Conservation (phyloP, 345 rosid species). For the Reutealis trisperma region DNA sequence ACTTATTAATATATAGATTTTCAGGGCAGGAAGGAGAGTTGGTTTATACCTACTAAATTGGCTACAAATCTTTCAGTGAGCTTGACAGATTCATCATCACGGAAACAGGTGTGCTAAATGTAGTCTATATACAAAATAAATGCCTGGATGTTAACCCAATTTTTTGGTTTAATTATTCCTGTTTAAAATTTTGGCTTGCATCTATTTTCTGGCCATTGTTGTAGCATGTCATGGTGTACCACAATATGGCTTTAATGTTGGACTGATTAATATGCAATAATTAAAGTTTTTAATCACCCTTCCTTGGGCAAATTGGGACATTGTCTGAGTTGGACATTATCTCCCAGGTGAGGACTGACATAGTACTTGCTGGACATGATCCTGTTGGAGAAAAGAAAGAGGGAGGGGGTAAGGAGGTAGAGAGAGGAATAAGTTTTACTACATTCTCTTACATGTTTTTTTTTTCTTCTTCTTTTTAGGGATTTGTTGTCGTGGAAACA, state of each 20-base stretch:
- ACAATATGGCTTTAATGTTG: not conserved
- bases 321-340: not conserved
- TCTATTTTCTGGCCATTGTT: not conserved
- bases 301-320: not conserved
- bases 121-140: not conserved
- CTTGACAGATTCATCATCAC: conserved; percentile 77
- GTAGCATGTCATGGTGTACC: not conserved
- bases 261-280: not conserved
- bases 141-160: not conserved
- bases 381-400: not conserved
- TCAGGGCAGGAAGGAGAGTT: conserved; percentile 92
- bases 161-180: not conserved
- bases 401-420: not conserved
- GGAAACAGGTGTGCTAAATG: conserved; percentile 69
- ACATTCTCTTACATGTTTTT: not conserved
- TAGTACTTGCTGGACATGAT: not conserved
- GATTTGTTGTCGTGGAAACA: conserved; percentile 90
- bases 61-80: conserved; percentile 89
- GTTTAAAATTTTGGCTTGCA: not conserved
- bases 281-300: not conserved
- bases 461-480: conserved; percentile 46
- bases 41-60: conserved; percentile 95
- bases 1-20: conserved; percentile 11
- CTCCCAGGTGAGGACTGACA: not conserved
- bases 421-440: not conserved